Evolutionary conservation across 306 rosid genomes (phyloP), one percentile per base, ranked within the genome.

Genomic region (Elaeagnus macrophylla): DNA sequence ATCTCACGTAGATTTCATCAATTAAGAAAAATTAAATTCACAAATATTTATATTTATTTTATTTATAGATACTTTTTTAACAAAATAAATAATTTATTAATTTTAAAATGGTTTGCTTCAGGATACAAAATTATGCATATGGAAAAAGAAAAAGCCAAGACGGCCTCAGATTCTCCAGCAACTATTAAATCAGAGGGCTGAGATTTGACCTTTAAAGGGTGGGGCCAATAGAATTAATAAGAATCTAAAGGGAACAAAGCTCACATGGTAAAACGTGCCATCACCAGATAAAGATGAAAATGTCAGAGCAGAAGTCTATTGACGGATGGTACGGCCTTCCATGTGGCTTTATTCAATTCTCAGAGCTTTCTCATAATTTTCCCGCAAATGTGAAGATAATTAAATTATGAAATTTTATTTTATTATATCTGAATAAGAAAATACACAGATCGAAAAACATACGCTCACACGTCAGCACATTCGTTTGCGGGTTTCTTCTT

Each of bases 211-310:
- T 14, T 1, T 35, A 48, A 2, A 1, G 1, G 5, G 53, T 35
- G 57, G 83, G 81, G 2, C 59, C 77, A 74, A 56, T n/a, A n/a
- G n/a, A 7, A 1, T 1, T 14, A 7, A 32, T 44, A 60, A 41
- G 65, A 56, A 70, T 62, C 14, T 37, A 45, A 61, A 49, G 66
- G 79, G 75, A 77, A 74, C 81, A 80, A 25, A 44, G 13, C 43
- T 61, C 93, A 86, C 95, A 76, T 86, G 95, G 75, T 65, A 32
- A 66, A 80, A 78, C 93, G 48, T 86, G 91, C 48, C 41, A 32
- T 52, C 49, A 54, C 61, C 39, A 14, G 25, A 10, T 9, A 60
- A 43, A 46, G 25, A 49, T 10, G 46, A 42, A 57, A 10, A 56
- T 58, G 32, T 42, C 77, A 82, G 61, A 63, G 77, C 82, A 65